phyloP scores from a whole-genome alignment of 1,139 yeast genomes.

The Blastobotrys ciferrii region DNA sequence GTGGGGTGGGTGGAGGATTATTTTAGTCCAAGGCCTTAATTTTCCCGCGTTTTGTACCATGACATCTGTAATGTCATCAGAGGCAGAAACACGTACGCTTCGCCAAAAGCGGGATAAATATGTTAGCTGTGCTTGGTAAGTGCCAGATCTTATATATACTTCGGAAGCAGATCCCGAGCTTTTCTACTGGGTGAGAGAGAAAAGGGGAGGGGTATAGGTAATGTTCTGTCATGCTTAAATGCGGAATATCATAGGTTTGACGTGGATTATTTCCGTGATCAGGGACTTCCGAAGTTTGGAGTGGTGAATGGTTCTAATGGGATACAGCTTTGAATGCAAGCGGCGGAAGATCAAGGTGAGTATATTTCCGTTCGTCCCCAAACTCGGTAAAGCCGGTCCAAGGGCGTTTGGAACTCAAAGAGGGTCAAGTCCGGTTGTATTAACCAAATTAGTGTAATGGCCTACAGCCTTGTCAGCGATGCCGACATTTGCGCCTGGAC shows the following conservation, averaged over 20 bases:
- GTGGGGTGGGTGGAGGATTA: too few relatives aligned
- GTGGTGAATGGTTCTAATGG: too few relatives aligned
- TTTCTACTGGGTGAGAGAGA: neutral
- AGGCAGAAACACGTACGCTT: neutral
- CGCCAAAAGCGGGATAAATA: constrained; percentile 23
- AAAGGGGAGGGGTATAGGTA: neutral
- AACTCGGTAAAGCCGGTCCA: too few relatives aligned
- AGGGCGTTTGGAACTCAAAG: too few relatives aligned
- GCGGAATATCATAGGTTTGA: neutral
- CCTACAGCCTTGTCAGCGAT: constrained; percentile 21
- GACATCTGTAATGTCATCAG: neutral
- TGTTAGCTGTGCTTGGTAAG: constrained; percentile 26
- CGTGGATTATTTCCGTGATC: neutral
- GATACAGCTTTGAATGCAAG: constrained; percentile 22
- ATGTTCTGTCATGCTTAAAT: neutral
- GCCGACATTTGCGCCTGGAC: constrained; percentile 16
- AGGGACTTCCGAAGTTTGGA: neutral
- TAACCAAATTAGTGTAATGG: constrained; percentile 23
- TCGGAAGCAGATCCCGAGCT: neutral
- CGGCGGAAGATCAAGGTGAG: constrained; percentile 26
- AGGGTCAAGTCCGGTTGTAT: too few relatives aligned
- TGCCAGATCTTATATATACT: neutral
- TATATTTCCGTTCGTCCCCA: too few relatives aligned
- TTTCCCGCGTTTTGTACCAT: too few relatives aligned
- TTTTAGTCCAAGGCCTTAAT: too few relatives aligned